Evolutionary conservation across 495 filamentous ascomycete genomes (phyloP), one percentile per base, ranked within the genome.

Genomic region (Daldinia vernicosa): DNA sequence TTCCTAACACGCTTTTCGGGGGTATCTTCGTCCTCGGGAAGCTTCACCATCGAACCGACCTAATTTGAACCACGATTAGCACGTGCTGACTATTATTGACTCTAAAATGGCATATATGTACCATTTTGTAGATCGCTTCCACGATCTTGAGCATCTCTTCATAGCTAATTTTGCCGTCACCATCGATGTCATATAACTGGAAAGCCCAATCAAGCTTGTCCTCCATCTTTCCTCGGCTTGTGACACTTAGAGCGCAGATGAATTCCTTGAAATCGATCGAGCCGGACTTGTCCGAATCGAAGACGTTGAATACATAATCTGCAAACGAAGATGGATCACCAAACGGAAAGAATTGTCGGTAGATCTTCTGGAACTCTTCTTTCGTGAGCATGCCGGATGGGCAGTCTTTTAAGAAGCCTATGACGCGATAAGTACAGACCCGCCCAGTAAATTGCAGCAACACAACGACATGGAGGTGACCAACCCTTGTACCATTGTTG

Each of bases 401-500:
- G 83, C 95, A 99, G 80, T 99, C 95, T 82, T 99, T 98, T 27
- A 98, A 86, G 82, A 99, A 99, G 53, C 95, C 95, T 99, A 74
- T 14, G 35, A 63, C 19, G 61, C 11, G 24, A 58, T 60, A 45
- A 69, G 33, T 69, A 56, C 50, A 55, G 51, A 33, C 45, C 17
- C 22, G 15, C 50, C n/a, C 40, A 22, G 50, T 47, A 59, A 40
- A 45, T 28, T 19, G 40, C 12, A 58, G 58, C 28, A 45, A 33
- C 19, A 56, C 11, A 32, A 56, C 43, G 51, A 33, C 39, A 27
- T 37, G 32, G 50, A 58, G 26, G 59, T 54, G 9, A 78, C 84
- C 37, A 67, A 97, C 95, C 95, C 84, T 98, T 98, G 80, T 99
- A 99, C 95, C 95, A 99, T 92, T 98, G 96, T 80, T 99, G 95